These are phyloP conservation scores for Tarenaya hassleriana DNA, from an alignment of 345 rosid species.

Conservation along the genomic window DNA sequence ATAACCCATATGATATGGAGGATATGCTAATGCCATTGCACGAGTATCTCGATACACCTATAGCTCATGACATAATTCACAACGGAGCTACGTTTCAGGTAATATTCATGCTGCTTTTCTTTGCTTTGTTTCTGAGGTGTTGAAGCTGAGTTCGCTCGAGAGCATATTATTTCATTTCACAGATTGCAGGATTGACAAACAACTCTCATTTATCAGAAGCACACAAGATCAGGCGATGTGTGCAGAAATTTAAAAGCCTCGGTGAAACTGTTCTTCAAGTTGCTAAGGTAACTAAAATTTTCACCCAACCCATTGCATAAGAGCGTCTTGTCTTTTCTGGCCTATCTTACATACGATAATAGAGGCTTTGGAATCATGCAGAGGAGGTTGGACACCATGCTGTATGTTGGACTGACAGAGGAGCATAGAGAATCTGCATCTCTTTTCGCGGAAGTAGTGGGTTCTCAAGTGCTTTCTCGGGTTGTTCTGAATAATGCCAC, in stretches of 20 bases:
- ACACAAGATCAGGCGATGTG: slow-evolving; percentile 84
- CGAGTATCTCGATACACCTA: slow-evolving; percentile 57
- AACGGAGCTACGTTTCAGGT: slow-evolving; percentile 98
- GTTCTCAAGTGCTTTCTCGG: slow-evolving; percentile 86
- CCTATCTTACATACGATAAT: slow-evolving; percentile 33
- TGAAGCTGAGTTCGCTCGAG: slow-evolving; percentile 25
- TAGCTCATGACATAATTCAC: slow-evolving; percentile 76
- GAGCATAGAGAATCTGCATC: slow-evolving; percentile 90
- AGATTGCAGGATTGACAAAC: slow-evolving; percentile 97
- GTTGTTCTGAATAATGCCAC: slow-evolving; percentile 31
- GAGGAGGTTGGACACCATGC: slow-evolving; percentile 92
- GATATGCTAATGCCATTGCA: slow-evolving; percentile 80
- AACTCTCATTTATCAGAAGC: slow-evolving; percentile 66
- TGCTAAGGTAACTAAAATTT: slow-evolving; percentile 61
- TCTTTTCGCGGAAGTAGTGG: slow-evolving; percentile 87
- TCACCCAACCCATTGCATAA: slow-evolving; percentile 3
- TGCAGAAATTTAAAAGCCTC: slow-evolving; percentile 59
- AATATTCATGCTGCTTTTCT: slow-evolving; percentile 18
- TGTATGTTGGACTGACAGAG: slow-evolving; percentile 93
- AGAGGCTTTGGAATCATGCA: slow-evolving; percentile 53
- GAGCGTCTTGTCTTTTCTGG: slow-evolving; percentile 14
- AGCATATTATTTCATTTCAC: slow-evolving; percentile 31
- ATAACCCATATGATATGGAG: slow-evolving; percentile 67
- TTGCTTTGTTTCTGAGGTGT: slow-evolving; percentile 8
- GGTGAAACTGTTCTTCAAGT: slow-evolving; percentile 75